A percentile compares a stretch with the other conserved stretches of the same genome.
phyloP scores from a whole-genome alignment of 495 filamentous ascomycete species.

The Amniculicola lignicola region DNA sequence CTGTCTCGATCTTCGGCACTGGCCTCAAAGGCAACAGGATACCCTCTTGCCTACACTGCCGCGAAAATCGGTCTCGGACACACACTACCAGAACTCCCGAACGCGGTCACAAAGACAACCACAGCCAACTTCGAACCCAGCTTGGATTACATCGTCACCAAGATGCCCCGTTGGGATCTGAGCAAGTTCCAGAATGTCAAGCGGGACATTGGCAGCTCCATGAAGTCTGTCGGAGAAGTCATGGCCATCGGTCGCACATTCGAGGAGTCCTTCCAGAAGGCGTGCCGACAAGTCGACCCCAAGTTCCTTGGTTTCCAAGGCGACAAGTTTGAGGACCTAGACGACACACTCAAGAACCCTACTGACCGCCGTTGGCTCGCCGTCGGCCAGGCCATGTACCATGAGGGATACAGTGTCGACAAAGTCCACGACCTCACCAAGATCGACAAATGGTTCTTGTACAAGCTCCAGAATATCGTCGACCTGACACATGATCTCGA shows the following conservation, averaged over 20 bases:
- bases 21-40: slow-evolving; percentile 95
- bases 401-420: slow-evolving; percentile 91
- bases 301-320: slow-evolving; percentile 91
- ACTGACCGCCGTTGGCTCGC: slow-evolving; percentile 95
- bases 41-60: slow-evolving; percentile 89
- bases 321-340: slow-evolving; percentile 87
- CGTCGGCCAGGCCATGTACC: slow-evolving; percentile 95
- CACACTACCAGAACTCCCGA: slow-evolving; percentile 89
- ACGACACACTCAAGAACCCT: slow-evolving; percentile 84
- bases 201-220: slow-evolving; percentile 92
- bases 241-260: slow-evolving; percentile 99
- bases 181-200: slow-evolving; percentile 98
- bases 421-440: slow-evolving; percentile 88
- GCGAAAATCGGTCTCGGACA: slow-evolving; percentile 96
- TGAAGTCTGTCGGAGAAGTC: slow-evolving; percentile 97
- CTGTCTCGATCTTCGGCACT: slow-evolving; percentile 91
- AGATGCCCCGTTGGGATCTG: slow-evolving; percentile 96
- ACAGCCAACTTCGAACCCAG: slow-evolving; percentile 98
- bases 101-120: slow-evolving; percentile 96
- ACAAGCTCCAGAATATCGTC: slow-evolving; percentile 96
- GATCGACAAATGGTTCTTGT: slow-evolving; percentile 95
- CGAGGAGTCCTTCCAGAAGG: slow-evolving; percentile 99
- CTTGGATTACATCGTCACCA: slow-evolving; percentile 95
- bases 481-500: slow-evolving; percentile 83
- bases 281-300: slow-evolving; percentile 93